Evolutionary conservation across 495 filamentous ascomycete genomes (phyloP).

Genomic region (Neurospora sp.): DNA sequence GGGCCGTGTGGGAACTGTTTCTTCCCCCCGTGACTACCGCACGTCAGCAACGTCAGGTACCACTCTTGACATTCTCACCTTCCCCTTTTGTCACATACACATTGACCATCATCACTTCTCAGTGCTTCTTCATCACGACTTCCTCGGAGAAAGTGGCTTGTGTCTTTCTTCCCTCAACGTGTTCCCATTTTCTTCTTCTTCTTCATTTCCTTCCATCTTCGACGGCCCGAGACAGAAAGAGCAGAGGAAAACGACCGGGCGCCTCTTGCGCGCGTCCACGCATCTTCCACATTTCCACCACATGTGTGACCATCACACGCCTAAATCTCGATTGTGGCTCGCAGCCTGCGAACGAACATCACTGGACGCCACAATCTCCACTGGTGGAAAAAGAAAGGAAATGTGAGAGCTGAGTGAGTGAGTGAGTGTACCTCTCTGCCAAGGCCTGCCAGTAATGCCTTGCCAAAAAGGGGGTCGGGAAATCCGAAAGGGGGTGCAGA

Average conservation of each 20-base stretch:
- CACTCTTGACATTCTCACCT: neutral
- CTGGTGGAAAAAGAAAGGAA: neutral
- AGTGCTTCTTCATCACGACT: neutral
- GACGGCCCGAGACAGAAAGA: neutral
- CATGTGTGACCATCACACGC: neutral
- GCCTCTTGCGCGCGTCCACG: neutral
- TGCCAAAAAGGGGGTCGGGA: neutral
- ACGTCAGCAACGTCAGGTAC: neutral
- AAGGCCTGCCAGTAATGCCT: neutral
- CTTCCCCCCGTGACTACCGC: neutral
- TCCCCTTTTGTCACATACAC: neutral
- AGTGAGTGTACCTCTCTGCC: neutral
- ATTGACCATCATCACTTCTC: neutral
- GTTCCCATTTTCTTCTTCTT: neutral
- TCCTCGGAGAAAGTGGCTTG: neutral
- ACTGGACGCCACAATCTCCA: neutral
- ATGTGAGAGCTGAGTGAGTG: neutral
- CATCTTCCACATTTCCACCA: neutral
- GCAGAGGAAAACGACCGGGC: neutral
- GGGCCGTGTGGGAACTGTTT: neutral
- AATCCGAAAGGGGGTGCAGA: neutral
- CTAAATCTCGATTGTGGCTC: neutral
- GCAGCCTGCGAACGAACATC: neutral
- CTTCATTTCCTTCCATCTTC: neutral
- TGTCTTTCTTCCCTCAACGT: neutral